phyloP scores from a whole-genome alignment of 1,284 basidiomycete species.

The Ganoderma multipileum region DNA sequence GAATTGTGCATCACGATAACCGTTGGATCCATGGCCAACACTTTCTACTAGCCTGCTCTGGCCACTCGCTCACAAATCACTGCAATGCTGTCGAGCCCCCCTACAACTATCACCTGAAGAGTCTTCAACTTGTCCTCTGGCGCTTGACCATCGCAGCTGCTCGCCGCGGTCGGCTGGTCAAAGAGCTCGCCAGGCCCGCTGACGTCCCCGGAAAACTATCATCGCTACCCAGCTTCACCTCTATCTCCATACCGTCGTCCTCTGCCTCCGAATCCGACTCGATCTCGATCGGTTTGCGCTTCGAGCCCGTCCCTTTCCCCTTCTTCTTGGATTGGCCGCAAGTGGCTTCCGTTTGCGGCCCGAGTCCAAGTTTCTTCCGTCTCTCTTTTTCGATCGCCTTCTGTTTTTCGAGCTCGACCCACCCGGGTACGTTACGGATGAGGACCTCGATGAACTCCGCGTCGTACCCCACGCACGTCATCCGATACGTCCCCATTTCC shows the following conservation, averaged over 20 bases:
- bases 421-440: neutral
- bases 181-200: neutral
- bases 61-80: too few relatives aligned
- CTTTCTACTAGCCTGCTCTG: too few relatives aligned
- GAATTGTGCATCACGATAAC: too few relatives aligned
- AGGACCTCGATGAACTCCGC: neutral
- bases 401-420: neutral
- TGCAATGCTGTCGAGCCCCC: too few relatives aligned
- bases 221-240: neutral
- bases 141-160: neutral
- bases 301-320: neutral
- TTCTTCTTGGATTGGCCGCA: too few relatives aligned
- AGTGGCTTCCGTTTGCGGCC: too few relatives aligned
- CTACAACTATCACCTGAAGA: too few relatives aligned
- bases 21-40: too few relatives aligned
- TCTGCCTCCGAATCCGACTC: neutral
- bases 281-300: neutral
- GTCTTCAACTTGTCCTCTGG: neutral
- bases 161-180: neutral
- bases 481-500: neutral
- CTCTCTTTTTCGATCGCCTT: neutral
- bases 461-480: conserved; percentile 10
- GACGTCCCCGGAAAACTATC: neutral
- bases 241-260: neutral
- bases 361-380: neutral